phyloP scores from a whole-genome alignment of 2,329 filamentous ascomycete species.

The Colletotrichum simmondsii region DNA sequence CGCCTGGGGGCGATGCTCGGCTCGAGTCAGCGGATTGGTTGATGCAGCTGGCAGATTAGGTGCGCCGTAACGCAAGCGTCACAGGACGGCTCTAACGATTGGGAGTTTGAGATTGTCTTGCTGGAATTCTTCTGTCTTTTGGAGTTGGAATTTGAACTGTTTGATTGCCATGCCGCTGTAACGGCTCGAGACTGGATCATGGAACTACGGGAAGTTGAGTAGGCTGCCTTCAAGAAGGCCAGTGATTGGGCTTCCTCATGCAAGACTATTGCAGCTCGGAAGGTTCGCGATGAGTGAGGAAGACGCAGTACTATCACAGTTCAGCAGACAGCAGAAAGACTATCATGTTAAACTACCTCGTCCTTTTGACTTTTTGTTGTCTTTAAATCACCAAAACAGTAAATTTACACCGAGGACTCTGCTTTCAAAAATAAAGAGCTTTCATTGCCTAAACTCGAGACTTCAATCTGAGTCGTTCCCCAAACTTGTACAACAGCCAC shows the following conservation, averaged over 20 bases:
- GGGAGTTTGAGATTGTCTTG: background rate
- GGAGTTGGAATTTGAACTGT: background rate
- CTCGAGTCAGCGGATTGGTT: background rate
- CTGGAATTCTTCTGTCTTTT: background rate
- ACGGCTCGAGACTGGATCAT: background rate
- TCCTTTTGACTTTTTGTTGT: too few species aligned
- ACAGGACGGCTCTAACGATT: background rate
- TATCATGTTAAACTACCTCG: too few species aligned
- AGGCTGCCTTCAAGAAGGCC: background rate
- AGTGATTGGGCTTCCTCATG: background rate
- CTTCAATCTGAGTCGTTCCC: too few species aligned
- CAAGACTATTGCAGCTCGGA: too few species aligned
- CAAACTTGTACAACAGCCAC: too few species aligned
- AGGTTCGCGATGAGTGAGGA: too few species aligned
- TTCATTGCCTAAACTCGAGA: too few species aligned
- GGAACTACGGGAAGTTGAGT: background rate
- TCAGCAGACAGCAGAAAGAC: too few species aligned
- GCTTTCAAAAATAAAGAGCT: too few species aligned
- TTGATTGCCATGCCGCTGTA: background rate
- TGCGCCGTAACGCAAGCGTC: background rate
- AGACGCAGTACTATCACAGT: too few species aligned
- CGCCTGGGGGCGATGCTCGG: background rate
- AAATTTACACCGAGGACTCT: too few species aligned
- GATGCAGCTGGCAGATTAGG: background rate
- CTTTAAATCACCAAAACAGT: too few species aligned